Conservation (phyloP, 139 green algal genomes). For the Dunaliella sp. region DNA sequence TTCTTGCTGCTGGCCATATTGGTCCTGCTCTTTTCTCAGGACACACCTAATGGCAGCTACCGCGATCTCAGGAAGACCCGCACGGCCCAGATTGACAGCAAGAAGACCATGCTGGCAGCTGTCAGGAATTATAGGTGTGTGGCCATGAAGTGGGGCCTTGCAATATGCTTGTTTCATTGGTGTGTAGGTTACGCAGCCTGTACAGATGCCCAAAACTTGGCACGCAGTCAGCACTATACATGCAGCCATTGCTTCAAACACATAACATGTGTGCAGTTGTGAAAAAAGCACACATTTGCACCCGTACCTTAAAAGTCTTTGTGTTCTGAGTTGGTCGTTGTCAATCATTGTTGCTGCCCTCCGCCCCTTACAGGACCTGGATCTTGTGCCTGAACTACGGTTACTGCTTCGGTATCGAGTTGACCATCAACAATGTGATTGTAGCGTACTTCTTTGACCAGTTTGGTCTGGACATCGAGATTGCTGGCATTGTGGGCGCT, state of each 20-base stretch:
- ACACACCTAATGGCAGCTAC: constrained; percentile 89
- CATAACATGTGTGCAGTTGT: neutral
- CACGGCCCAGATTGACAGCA: neutral
- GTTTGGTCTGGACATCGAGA: constrained; percentile 59
- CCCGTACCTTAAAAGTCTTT: neutral
- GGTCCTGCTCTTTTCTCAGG: constrained; percentile 61
- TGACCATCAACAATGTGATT: constrained; percentile 83
- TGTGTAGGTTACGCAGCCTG: neutral
- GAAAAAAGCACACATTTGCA: neutral
- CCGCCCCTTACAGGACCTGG: constrained; percentile 78
- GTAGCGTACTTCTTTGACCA: constrained; percentile 69
- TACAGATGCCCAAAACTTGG: neutral
- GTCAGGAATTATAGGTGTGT: neutral
- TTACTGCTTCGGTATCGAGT: constrained; percentile 83
- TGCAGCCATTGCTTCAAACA: neutral
- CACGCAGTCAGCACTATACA: neutral
- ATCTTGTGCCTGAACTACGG: constrained; percentile 69
- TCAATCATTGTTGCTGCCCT: constrained; percentile 65
- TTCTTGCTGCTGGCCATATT: constrained; percentile 70
- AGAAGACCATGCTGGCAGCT: neutral
- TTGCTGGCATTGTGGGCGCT: constrained; percentile 29
- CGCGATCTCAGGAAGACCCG: constrained; percentile 67
- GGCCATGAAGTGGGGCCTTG: neutral
- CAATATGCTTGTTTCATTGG: neutral
- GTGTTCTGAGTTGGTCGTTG: constrained; percentile 37